Evolutionary conservation across 202 grass and related monocot species (phyloP).

Genomic region (Bolboschoenoplectus hybrid): DNA sequence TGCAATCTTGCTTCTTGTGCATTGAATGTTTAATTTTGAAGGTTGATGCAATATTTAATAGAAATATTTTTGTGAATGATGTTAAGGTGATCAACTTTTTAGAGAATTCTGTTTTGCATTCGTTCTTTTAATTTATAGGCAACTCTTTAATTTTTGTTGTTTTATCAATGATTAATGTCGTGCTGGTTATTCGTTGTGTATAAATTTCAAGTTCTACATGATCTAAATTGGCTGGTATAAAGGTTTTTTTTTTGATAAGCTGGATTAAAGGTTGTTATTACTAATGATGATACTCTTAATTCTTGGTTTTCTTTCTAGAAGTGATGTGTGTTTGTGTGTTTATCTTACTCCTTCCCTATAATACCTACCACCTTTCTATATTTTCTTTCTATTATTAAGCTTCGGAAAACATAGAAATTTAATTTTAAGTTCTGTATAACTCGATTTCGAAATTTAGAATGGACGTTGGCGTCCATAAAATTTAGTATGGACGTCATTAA

Average conservation of each 20-base stretch:
- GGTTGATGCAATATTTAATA: slow-evolving; percentile 20
- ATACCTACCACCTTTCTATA: neutral
- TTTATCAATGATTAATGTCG: slow-evolving; percentile 6
- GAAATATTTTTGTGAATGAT: neutral
- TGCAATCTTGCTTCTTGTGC: slow-evolving; percentile 35
- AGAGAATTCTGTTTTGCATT: neutral
- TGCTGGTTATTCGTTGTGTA: neutral
- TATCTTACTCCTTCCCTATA: neutral
- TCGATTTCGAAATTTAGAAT: too few species aligned
- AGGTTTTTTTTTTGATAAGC: too few species aligned
- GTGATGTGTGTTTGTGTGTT: neutral
- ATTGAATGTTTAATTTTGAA: slow-evolving; percentile 12
- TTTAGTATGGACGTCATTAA: too few species aligned
- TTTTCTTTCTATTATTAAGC: neutral
- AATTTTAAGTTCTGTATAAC: too few species aligned
- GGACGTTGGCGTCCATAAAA: too few species aligned
- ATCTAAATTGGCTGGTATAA: neutral
- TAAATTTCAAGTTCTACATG: neutral
- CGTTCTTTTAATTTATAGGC: neutral
- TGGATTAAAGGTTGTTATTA: neutral
- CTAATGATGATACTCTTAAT: neutral
- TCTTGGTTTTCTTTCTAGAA: neutral
- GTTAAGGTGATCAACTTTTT: neutral
- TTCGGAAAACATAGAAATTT: too few species aligned
- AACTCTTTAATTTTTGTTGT: neutral